These are phyloP conservation scores for Hordeum vulgare DNA, from an alignment of 176 grass and related monocot species.

Conservation along the genomic window DNA sequence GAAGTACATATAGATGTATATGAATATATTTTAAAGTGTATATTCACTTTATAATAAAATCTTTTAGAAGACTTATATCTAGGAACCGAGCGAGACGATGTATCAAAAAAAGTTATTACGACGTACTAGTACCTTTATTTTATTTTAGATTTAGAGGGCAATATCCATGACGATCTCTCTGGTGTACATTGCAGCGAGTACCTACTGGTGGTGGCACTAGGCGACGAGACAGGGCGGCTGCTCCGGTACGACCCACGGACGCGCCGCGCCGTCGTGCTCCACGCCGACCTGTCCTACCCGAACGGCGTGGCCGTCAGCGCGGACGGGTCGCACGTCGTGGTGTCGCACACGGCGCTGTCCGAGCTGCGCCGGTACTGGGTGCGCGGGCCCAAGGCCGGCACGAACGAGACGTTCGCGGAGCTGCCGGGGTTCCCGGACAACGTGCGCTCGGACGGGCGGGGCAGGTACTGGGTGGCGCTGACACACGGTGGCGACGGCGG, in stretches of 20 bases:
- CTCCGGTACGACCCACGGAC: slow-evolving; percentile 46
- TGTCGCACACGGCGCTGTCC: slow-evolving; percentile 44
- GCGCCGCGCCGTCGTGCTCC: slow-evolving; percentile 36
- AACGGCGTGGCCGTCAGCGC: slow-evolving; percentile 56
- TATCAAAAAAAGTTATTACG: too few relatives aligned
- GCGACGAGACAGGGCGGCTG: slow-evolving; percentile 56
- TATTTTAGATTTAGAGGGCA: too few relatives aligned
- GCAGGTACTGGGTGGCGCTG: slow-evolving; percentile 69
- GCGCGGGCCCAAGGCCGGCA: slow-evolving; percentile 26
- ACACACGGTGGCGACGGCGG: not conserved
- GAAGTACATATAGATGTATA: too few relatives aligned
- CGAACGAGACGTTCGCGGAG: slow-evolving; percentile 41
- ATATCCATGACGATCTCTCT: not conserved
- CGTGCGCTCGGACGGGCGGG: slow-evolving; percentile 36
- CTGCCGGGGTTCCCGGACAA: slow-evolving; percentile 85
- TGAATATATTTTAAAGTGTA: too few relatives aligned
- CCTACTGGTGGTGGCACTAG: slow-evolving; percentile 30
- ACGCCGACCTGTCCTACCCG: slow-evolving; percentile 44
- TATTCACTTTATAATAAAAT: too few relatives aligned
- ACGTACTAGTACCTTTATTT: too few relatives aligned
- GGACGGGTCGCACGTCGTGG: slow-evolving; percentile 48
- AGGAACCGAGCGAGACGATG: too few relatives aligned
- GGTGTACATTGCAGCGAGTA: slow-evolving; percentile 41
- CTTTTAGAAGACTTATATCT: too few relatives aligned
- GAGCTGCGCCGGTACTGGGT: slow-evolving; percentile 62